Percentiles rank a stretch among this genome's conserved stretches.
Evolutionary conservation across 331 rosid species (phyloP).

Genomic region (Acacia concinna): DNA sequence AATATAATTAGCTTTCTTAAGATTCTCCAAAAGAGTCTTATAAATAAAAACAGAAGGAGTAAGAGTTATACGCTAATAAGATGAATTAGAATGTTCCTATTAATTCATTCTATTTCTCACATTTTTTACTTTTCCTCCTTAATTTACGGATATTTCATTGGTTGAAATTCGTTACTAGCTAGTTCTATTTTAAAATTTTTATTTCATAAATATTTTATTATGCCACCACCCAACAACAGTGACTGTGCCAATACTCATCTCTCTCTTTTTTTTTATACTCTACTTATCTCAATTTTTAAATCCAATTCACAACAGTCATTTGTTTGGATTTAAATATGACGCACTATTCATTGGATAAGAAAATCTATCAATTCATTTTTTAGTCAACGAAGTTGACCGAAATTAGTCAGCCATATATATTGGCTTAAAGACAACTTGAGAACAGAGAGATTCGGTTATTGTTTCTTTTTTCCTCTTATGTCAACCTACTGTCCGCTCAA

Average conservation of each 20-base stretch:
- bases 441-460: not conserved
- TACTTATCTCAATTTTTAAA: not conserved
- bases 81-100: not conserved
- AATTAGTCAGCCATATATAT: not conserved
- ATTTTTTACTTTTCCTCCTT: not conserved
- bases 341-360: not conserved
- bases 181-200: not conserved
- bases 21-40: no score
- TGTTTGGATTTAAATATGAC: not conserved
- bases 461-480: not conserved
- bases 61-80: not conserved
- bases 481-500: constrained; percentile 26
- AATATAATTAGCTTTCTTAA: no score
- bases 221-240: not conserved
- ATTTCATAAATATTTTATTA: not conserved
- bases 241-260: not conserved
- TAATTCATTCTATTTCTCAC: not conserved
- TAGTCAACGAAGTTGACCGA: not conserved
- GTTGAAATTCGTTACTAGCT: not conserved
- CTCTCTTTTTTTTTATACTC: no score
- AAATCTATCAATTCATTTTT: not conserved
- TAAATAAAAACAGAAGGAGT: no score
- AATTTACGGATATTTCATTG: not conserved
- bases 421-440: not conserved
- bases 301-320: not conserved